These are phyloP conservation scores for Hypoxylon intermedium DNA, from an alignment of 495 filamentous ascomycete genomes.

Conservation along the genomic window DNA sequence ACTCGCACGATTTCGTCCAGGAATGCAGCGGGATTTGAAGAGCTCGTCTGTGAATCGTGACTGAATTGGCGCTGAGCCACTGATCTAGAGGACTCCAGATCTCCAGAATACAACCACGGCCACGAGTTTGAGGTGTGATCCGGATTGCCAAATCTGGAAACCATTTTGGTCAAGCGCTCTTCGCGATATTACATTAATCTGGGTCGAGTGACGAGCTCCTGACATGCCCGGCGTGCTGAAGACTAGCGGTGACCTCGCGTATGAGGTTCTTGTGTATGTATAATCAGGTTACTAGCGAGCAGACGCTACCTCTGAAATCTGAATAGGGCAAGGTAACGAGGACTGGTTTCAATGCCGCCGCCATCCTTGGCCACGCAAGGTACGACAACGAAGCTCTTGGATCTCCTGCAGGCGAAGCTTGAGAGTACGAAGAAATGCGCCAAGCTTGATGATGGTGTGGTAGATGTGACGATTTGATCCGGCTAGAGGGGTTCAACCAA, in stretches of 20 bases:
- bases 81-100: not conserved
- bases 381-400: constrained; percentile 31
- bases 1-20: constrained; percentile 3
- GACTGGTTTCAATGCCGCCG: constrained; percentile 7
- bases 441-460: constrained; percentile 30
- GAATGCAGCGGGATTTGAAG: constrained; percentile 18
- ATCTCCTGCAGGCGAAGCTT: constrained; percentile 37
- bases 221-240: constrained; percentile 16
- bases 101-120: constrained; percentile 12
- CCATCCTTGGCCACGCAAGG: constrained; percentile 28
- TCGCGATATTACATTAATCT: constrained; percentile 16
- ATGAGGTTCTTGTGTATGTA: constrained; percentile 5
- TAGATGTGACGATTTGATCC: constrained; percentile 28
- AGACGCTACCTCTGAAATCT: not conserved
- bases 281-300: not conserved
- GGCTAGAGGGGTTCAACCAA: constrained; percentile 14
- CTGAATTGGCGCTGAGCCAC: not conserved
- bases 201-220: constrained; percentile 13
- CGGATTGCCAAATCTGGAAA: constrained; percentile 28
- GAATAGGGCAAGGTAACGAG: constrained; percentile 8
- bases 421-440: constrained; percentile 21
- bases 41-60: not conserved
- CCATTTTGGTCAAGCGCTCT: constrained; percentile 8
- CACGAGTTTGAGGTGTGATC: constrained; percentile 16
- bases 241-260: constrained; percentile 20